Evolutionary conservation across 2,329 filamentous ascomycete species (phyloP), one percentile per base, ranked within the genome.

Genomic region (Pseudogymnoascus sp.): DNA sequence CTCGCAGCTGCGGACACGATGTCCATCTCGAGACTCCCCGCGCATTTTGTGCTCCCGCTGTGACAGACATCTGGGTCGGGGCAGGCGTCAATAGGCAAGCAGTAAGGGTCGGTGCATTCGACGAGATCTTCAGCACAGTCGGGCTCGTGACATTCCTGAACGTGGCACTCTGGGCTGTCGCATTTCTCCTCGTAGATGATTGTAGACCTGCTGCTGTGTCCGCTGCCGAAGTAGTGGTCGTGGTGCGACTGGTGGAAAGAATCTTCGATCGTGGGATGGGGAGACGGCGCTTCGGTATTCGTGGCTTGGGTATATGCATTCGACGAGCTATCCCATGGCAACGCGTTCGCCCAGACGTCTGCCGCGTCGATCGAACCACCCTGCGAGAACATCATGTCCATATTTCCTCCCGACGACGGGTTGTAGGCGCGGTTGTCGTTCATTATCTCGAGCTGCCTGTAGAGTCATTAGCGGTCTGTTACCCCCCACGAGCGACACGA

Each of bases 161-260:
- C 53, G n/a, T 59, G 53, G n/a, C 53, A 59, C 53, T 59, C 53
- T 37, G 53, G 53, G 21, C 53, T 59, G 28, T 59, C 53, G 53
- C 53, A 59, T 28, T 37, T 59, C 16, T 59, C 53, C 53, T 59
- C 53, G 28, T 59, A 59, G 12, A 59, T 59, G 16, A 33, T 10
- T 23, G 53, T 38, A 10, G 53, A 59, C 53, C n/a, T 59, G 53
- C 16, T 59, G 28, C 53, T 59, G 53, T 50, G 44, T 11, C 12
- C 10, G 21, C 44, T 7, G 35, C 25, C 11, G 6, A 33, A 59
- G n/a, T 59, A 59, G 35, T 59, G 53, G 4, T 37, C 53, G 18
- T 59, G 53, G 5, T 37, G 28, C 25, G 28, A 33, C n/a, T 35
- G 53, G 16, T 59, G n/a, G 53, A 33, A 37, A 16, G 25, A 59